phyloP scores from a whole-genome alignment of 2,329 filamentous ascomycete genomes.

The Thielaviopsis cerberus region DNA sequence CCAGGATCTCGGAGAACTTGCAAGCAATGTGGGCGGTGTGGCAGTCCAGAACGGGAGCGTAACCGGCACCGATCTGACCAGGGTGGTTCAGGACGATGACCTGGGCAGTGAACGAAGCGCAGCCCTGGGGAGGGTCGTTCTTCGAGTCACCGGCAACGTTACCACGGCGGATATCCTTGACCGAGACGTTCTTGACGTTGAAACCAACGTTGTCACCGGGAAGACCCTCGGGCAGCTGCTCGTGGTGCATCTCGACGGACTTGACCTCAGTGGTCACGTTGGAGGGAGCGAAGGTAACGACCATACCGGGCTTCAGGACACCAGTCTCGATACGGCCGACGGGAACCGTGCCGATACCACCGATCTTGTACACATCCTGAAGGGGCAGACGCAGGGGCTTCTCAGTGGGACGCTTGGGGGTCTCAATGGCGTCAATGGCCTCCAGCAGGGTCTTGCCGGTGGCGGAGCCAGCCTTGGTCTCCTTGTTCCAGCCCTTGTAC shows the following conservation, averaged over 20 bases:
- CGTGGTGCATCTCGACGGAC: constrained; percentile 99
- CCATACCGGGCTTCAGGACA: constrained; percentile 77
- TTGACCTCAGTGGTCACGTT: constrained; percentile 99
- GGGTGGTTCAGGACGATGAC: constrained; percentile 99
- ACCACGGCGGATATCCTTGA: constrained; percentile 99
- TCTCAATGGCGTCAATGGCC: constrained; percentile 92
- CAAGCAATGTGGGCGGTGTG: constrained; percentile 99
- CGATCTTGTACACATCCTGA: constrained; percentile 99
- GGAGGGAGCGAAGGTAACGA: constrained; percentile 96
- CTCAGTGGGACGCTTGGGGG: constrained; percentile 81
- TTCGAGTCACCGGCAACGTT: constrained; percentile 99
- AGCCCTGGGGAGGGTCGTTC: constrained; percentile 85
- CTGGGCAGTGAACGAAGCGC: constrained; percentile 95
- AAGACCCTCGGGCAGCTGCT: constrained; percentile 85
- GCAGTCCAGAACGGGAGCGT: constrained; percentile 98
- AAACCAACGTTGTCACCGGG: constrained; percentile 99
- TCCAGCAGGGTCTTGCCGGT: constrained; percentile 96
- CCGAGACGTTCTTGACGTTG: constrained; percentile 99
- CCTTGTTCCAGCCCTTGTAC: constrained; percentile 99
- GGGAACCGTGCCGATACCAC: constrained; percentile 98
- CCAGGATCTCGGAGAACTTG: constrained; percentile 98
- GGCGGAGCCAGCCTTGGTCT: constrained; percentile 60
- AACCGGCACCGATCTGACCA: constrained; percentile 96
- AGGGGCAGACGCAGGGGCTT: constrained; percentile 99
- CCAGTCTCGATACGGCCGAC: constrained; percentile 99